Evolutionary conservation across 176 grass and related monocot species (phyloP).

Genomic region (Canna indica): DNA sequence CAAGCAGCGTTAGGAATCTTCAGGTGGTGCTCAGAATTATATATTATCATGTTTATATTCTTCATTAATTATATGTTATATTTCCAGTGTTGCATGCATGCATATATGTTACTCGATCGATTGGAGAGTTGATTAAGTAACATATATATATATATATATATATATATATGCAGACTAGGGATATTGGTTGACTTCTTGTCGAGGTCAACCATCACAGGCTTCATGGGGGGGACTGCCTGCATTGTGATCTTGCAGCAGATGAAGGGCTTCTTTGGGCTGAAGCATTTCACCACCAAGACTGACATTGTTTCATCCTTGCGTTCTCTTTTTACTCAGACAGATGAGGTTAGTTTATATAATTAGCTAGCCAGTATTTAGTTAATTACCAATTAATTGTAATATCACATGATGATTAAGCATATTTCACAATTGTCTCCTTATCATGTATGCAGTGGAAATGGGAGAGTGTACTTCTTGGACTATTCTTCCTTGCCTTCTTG

Average conservation of each 20-base stretch:
- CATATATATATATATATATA: no score
- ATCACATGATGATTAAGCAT: neutral
- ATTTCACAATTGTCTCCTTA: neutral
- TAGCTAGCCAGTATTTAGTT: neutral
- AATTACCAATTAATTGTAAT: no score
- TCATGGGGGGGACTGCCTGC: neutral
- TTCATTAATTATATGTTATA: neutral
- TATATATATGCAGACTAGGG: neutral
- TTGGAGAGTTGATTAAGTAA: no score
- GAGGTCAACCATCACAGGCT: neutral
- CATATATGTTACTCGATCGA: no score
- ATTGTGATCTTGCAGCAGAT: neutral
- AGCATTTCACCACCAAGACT: neutral
- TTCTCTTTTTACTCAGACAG: neutral
- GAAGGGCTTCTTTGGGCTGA: neutral
- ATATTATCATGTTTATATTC: neutral
- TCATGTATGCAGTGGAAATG: constrained; percentile 59
- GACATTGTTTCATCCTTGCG: neutral
- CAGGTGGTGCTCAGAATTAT: neutral
- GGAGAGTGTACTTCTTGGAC: constrained; percentile 70
- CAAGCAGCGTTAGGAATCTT: neutral
- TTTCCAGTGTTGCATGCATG: no score
- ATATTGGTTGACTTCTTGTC: constrained; percentile 7
- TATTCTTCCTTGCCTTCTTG: constrained; percentile 66
- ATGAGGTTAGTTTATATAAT: neutral